phyloP scores from a whole-genome alignment of 2,329 filamentous ascomycete species.

The Stagonosporopsis rhizophila region DNA sequence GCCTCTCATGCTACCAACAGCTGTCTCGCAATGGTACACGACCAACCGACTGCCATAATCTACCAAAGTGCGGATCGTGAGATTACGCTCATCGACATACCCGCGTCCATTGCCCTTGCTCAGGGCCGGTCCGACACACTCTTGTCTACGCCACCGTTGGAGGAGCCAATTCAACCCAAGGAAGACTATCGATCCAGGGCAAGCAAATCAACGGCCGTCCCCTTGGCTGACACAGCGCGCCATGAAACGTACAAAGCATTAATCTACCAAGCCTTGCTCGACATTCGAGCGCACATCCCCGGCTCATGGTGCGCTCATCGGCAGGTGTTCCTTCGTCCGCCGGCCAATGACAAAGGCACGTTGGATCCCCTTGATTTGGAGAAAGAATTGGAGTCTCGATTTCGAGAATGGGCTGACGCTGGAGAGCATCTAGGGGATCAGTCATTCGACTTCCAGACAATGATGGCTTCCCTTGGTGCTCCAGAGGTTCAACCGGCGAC shows the following conservation, averaged over 20 bases:
- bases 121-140: conserved; percentile 61
- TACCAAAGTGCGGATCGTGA: conserved; percentile 60
- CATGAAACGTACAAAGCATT: conserved; percentile 46
- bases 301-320: conserved; percentile 38
- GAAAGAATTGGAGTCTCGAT: conserved; percentile 37
- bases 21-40: background rate
- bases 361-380: conserved; percentile 35
- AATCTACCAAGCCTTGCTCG: conserved; percentile 51
- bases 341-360: conserved; percentile 21
- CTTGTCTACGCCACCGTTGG: conserved; percentile 55
- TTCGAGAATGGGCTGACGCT: conserved; percentile 40
- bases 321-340: conserved; percentile 29
- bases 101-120: conserved; percentile 70
- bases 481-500: conserved; percentile 30
- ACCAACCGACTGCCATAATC: conserved; percentile 51
- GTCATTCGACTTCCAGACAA: conserved; percentile 41
- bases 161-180: conserved; percentile 57
- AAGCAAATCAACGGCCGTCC: conserved; percentile 52
- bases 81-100: conserved; percentile 71
- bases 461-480: conserved; percentile 46
- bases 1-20: background rate
- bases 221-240: conserved; percentile 42
- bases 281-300: conserved; percentile 38
- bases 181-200: conserved; percentile 62
- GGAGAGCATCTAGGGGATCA: conserved; percentile 31